Evolutionary conservation across 371 early-diverging fungal species (phyloP).

Genomic region (Mucor plumbeus): DNA sequence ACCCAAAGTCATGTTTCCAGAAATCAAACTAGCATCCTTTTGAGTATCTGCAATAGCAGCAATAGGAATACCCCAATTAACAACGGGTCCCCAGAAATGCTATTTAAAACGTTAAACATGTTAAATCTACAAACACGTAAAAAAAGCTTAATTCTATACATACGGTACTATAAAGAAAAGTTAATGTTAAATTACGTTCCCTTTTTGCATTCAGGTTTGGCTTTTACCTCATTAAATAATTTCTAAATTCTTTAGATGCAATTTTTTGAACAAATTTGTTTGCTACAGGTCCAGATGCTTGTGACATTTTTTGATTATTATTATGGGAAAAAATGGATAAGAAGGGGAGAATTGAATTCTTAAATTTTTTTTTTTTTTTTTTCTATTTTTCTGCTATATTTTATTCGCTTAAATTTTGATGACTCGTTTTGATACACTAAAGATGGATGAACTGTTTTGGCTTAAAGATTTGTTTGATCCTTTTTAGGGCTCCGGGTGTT

Average conservation of each 20-base stretch:
- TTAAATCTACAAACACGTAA: constrained; percentile 7
- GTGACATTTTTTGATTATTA: constrained; percentile 26
- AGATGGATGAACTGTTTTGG: no score
- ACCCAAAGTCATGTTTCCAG: constrained; percentile 94
- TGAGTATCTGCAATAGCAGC: constrained; percentile 94
- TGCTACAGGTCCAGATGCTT: constrained; percentile 30
- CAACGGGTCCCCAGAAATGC: constrained; percentile 95
- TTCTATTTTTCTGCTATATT: background rate
- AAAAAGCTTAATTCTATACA: constrained; percentile 11
- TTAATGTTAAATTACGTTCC: background rate
- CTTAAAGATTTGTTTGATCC: background rate
- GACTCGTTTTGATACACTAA: constrained; percentile 10
- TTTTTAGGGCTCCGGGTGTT: background rate
- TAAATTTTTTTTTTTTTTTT: background rate
- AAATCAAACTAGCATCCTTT: constrained; percentile 92
- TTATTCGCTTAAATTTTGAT: constrained; percentile 14
- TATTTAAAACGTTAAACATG: constrained; percentile 26
- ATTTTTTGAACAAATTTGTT: constrained; percentile 30
- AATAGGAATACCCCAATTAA: constrained; percentile 97
- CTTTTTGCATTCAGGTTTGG: background rate
- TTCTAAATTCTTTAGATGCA: constrained; percentile 31
- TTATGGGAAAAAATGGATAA: constrained; percentile 9
- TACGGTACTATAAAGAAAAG: constrained; percentile 47
- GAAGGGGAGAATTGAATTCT: constrained; percentile 10
- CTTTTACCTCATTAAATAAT: constrained; percentile 33